Percentiles rank a stretch among this genome's conserved stretches.
Evolutionary conservation across 1,139 yeast genomes (phyloP).

Genomic region (Hyphopichia khmerensis): DNA sequence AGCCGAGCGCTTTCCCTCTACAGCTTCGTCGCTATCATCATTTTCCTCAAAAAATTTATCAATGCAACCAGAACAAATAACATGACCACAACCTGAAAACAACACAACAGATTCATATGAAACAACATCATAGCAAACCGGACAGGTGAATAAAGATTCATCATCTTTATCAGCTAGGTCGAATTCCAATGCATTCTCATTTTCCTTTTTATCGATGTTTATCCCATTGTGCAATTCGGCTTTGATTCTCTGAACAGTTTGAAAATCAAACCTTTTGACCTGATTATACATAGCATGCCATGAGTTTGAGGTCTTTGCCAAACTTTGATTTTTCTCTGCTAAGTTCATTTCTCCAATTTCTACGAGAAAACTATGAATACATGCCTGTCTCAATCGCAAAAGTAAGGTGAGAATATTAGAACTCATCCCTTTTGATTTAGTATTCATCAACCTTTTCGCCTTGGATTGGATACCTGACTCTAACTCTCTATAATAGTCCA

Average conservation of each 20-base stretch:
- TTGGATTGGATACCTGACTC: slow-evolving; percentile 58
- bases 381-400: slow-evolving; percentile 83
- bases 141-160: slow-evolving; percentile 50
- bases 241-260: slow-evolving; percentile 14
- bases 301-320: slow-evolving; percentile 13
- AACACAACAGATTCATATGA: slow-evolving; percentile 46
- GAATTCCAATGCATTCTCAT: slow-evolving; percentile 12
- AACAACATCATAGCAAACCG: slow-evolving; percentile 65
- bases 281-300: slow-evolving; percentile 23
- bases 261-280: slow-evolving; percentile 12
- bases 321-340: slow-evolving; percentile 13
- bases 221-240: slow-evolving; percentile 8
- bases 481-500: slow-evolving; percentile 53
- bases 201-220: slow-evolving; percentile 5
- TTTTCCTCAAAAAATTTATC: slow-evolving; percentile 48
- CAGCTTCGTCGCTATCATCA: slow-evolving; percentile 31
- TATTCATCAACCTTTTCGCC: slow-evolving; percentile 52
- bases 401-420: slow-evolving; percentile 70
- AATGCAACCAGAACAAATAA: slow-evolving; percentile 63
- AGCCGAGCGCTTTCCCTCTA: slow-evolving; percentile 38
- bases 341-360: slow-evolving; percentile 57
- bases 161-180: slow-evolving; percentile 8
- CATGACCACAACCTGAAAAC: slow-evolving; percentile 66
- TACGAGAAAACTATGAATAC: slow-evolving; percentile 80
- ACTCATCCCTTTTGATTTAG: slow-evolving; percentile 37